These are phyloP conservation scores for Solanum gandarillasii DNA, from an alignment of 257 asterid species.

Conservation along the genomic window DNA sequence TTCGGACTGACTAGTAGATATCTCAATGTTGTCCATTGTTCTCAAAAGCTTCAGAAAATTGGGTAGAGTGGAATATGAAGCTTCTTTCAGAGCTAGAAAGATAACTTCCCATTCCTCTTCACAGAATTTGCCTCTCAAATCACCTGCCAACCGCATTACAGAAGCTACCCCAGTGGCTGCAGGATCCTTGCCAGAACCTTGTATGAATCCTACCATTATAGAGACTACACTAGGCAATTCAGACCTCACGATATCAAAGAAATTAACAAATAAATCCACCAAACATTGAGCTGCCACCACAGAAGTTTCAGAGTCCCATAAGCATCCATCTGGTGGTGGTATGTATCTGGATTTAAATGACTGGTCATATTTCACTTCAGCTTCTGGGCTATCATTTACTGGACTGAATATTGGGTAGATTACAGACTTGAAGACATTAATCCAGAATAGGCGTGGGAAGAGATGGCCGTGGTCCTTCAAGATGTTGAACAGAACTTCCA, in stretches of 20 bases:
- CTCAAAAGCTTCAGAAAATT: constrained; percentile 56
- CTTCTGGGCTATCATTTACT: constrained; percentile 37
- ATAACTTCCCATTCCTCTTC: constrained; percentile 70
- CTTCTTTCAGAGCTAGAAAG: constrained; percentile 55
- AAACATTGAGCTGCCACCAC: constrained; percentile 67
- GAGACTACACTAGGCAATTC: constrained; percentile 61
- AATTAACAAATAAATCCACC: constrained; percentile 54
- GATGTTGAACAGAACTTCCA: constrained; percentile 93
- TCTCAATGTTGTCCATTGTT: constrained; percentile 52
- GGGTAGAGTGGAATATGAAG: constrained; percentile 50
- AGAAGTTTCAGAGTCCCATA: constrained; percentile 78
- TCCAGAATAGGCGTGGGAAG: constrained; percentile 71
- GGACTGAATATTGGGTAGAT: constrained; percentile 69
- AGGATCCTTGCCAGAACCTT: constrained; percentile 70
- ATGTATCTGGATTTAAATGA: constrained; percentile 23
- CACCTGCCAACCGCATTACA: constrained; percentile 62
- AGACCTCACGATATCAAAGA: constrained; percentile 54
- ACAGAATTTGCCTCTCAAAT: constrained; percentile 40
- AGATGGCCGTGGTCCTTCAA: constrained; percentile 94
- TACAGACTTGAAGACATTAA: constrained; percentile 47
- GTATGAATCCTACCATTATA: constrained; percentile 46
- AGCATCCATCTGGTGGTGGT: constrained; percentile 43
- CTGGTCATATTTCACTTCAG: constrained; percentile 23
- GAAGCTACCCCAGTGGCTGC: constrained; percentile 76
- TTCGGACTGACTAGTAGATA: constrained; percentile 38